Base-by-base conservation (phyloP, 495 filamentous ascomycete genomes). In the Platismatia glauca region DNA sequence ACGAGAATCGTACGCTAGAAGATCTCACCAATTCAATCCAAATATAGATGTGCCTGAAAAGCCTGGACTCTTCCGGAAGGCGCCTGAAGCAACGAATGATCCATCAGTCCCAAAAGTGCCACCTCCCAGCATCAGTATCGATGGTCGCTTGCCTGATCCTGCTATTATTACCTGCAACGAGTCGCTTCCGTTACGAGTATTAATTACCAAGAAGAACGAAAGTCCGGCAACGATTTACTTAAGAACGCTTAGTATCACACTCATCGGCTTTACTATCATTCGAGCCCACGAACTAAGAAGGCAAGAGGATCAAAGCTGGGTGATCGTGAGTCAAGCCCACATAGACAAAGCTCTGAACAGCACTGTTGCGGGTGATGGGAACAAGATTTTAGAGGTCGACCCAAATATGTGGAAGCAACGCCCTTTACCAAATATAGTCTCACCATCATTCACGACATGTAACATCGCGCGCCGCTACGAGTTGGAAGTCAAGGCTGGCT, bases 161-260 rank as follows among this genome's bases (percentile, higher is more conserved):
- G 81, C 91, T 5, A 90, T 96, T 48, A 72, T 97, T 31, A 96
- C 91, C 0, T 96, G 93, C 75, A 91, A 91, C 70, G 80, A 91
- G 61, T 84, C 89, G 0, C 70, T 98, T 7, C 91, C 94, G 20
- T 77, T 98, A 5, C 84, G 91, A 0, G 71, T 98, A 11, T 71
- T 98, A 8, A 79, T 88, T 24, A 87, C 84, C 59, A 95, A 89
- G 70, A 71, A 88, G 9, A 86, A 80, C n/a, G 80, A 86, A 8
- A 79, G 79, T 43, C 71, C 74, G 7, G 85, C 86, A 35, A 78
- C 81, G 1, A 76, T 97, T 5, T 88, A 84, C 57, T 69, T 98
- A n/a, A 83, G 87, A 59, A 85, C 84, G 55, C 72, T 97, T 4
- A 87, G 96, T 66, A 84, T 98, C 57, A 82, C 87, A 59, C 77